A percentile compares a stretch with the other conserved stretches of the same genome.
Conservation (phyloP, 192 early-diverging fungal species). For the Backusella liffmaniae region DNA sequence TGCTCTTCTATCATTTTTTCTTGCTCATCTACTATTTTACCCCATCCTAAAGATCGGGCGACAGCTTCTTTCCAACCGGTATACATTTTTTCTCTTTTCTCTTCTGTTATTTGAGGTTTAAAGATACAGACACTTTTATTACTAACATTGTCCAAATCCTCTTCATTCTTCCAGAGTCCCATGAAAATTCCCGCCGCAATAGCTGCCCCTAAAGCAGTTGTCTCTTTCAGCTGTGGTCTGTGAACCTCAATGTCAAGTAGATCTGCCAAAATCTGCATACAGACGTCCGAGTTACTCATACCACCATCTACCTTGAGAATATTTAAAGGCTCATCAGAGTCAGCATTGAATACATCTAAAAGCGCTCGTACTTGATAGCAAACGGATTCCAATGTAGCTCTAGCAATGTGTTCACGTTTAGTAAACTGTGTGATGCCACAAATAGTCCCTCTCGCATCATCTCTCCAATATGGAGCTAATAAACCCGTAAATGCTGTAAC, state of each 20-base stretch:
- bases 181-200: constrained; percentile 81
- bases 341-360: constrained; percentile 85
- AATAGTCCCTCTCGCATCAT: constrained; percentile 84
- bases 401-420: constrained; percentile 76
- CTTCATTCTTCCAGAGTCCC: constrained; percentile 59
- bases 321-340: constrained; percentile 63
- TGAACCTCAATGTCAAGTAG: constrained; percentile 75
- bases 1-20: not conserved
- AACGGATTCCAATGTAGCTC: constrained; percentile 89
- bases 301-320: constrained; percentile 88
- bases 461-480: constrained; percentile 93
- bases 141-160: constrained; percentile 47
- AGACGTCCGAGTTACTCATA: constrained; percentile 82
- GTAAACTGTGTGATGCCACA: constrained; percentile 89
- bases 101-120: constrained; percentile 39
- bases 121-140: constrained; percentile 41
- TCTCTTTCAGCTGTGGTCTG: constrained; percentile 85
- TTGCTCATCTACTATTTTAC: constrained; percentile 2
- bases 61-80: constrained; percentile 74
- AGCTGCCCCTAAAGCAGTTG: constrained; percentile 89
- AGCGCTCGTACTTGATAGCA: constrained; percentile 89
- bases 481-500: constrained; percentile 92
- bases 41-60: constrained; percentile 62
- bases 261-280: constrained; percentile 93
- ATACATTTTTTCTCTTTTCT: constrained; percentile 60